Evolutionary conservation across 495 filamentous ascomycete species (phyloP).

Genomic region (Penicillium mononematosum): DNA sequence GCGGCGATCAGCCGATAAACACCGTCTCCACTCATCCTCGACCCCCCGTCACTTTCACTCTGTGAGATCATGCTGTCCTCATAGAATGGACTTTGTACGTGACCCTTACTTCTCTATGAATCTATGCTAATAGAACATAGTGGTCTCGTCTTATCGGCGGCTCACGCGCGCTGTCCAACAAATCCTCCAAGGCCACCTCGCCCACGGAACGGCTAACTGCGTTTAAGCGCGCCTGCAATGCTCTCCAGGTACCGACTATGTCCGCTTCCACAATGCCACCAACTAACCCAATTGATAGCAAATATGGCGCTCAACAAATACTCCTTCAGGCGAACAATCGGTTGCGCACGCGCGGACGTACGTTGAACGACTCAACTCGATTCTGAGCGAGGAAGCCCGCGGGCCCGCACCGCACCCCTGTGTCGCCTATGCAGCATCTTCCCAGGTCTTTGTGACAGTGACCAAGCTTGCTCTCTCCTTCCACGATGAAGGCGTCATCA

Average conservation of each 20-base stretch:
- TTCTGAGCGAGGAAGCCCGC: constrained; percentile 86
- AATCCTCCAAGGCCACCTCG: constrained; percentile 64
- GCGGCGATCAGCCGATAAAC: constrained; percentile 23
- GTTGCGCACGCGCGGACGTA: constrained; percentile 51
- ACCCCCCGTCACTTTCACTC: constrained; percentile 23
- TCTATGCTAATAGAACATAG: constrained; percentile 44
- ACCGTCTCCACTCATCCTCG: constrained; percentile 28
- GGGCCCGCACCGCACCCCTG: constrained; percentile 85
- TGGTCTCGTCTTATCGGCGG: constrained; percentile 90
- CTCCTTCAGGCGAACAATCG: constrained; percentile 49
- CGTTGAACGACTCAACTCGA: constrained; percentile 68
- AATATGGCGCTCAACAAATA: constrained; percentile 70
- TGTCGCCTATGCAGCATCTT: constrained; percentile 75
- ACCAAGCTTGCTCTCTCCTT: constrained; percentile 79
- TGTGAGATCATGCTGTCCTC: constrained; percentile 35
- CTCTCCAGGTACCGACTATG: constrained; percentile 63
- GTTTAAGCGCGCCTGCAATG: constrained; percentile 85
- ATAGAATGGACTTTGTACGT: constrained; percentile 46
- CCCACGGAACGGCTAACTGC: constrained; percentile 82
- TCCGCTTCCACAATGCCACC: neutral
- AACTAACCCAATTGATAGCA: constrained; percentile 50
- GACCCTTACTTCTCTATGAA: neutral
- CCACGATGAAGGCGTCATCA: constrained; percentile 74
- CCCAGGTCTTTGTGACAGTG: constrained; percentile 82
- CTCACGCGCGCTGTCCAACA: constrained; percentile 62